Conservation (phyloP, 106 monocot species). For the Phalaenopsis aphrodite region DNA sequence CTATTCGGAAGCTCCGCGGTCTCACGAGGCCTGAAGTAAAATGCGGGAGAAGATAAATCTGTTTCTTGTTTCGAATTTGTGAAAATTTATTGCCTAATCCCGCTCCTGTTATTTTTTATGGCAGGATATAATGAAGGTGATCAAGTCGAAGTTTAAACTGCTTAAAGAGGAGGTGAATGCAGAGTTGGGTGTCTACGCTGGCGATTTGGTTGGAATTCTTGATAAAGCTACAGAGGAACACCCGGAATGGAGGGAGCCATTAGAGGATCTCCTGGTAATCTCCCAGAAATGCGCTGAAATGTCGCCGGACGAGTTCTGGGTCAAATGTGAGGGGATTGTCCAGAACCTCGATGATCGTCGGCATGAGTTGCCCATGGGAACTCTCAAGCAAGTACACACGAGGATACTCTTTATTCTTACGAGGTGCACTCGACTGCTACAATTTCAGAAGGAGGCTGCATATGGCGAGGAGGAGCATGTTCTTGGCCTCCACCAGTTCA, state of each 20-base stretch:
- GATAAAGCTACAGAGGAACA: conserved; percentile 36
- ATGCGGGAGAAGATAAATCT: neutral
- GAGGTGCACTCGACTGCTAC: conserved; percentile 77
- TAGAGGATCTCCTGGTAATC: conserved; percentile 73
- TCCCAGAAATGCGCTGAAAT: conserved; percentile 74
- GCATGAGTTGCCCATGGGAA: conserved; percentile 69
- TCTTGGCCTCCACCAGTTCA: conserved; percentile 75
- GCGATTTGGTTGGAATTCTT: conserved; percentile 59
- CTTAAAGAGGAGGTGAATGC: conserved; percentile 78
- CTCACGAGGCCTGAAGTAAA: conserved; percentile 35
- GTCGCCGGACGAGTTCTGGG: conserved; percentile 69
- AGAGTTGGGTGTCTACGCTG: conserved; percentile 60
- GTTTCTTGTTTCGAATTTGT: neutral
- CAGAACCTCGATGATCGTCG: conserved; percentile 79
- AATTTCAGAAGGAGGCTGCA: conserved; percentile 69
- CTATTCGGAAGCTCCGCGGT: conserved; percentile 38
- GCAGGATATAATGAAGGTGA: conserved; percentile 55
- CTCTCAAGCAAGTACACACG: conserved; percentile 80
- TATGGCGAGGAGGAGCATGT: conserved; percentile 39
- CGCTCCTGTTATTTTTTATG: neutral
- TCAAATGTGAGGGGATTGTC: conserved; percentile 75
- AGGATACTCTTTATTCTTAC: conserved; percentile 91
- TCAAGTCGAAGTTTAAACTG: conserved; percentile 58
- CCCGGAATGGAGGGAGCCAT: conserved; percentile 43
- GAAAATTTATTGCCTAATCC: neutral